Percentiles rank a stretch among this genome's conserved stretches.
These are phyloP conservation scores for Pleurotus ostreatus DNA, from an alignment of 768 basidiomycete genomes.

Conservation along the genomic window DNA sequence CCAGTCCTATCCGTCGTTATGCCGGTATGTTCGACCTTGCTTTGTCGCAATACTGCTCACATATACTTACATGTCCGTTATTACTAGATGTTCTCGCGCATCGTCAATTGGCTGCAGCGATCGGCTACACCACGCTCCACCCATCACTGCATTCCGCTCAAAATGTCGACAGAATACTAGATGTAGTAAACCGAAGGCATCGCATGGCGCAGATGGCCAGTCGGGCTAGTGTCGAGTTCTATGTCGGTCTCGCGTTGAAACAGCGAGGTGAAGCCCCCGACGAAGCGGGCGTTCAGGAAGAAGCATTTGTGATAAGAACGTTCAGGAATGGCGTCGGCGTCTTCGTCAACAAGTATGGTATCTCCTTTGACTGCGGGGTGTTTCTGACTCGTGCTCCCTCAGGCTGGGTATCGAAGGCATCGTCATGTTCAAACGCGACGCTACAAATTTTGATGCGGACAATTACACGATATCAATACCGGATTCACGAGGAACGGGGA, in stretches of 20 bases:
- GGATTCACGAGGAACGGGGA: conserved; percentile 21
- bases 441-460: conserved; percentile 83
- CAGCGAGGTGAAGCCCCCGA: conserved; percentile 45
- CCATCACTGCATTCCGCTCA: conserved; percentile 83
- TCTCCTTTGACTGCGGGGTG: neutral
- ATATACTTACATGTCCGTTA: too few relatives aligned
- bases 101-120: conserved; percentile 88
- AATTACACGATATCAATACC: conserved; percentile 82
- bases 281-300: conserved; percentile 55
- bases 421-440: conserved; percentile 86
- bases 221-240: conserved; percentile 95
- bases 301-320: conserved; percentile 89
- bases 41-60: neutral
- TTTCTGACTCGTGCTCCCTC: conserved; percentile 3
- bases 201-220: conserved; percentile 98
- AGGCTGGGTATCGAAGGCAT: conserved; percentile 94
- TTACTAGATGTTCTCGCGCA: conserved; percentile 86
- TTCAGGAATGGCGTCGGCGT: conserved; percentile 97
- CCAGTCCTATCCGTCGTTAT: conserved; percentile 94
- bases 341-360: conserved; percentile 84
- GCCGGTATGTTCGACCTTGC: conserved; percentile 53
- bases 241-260: conserved; percentile 89
- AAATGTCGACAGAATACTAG: conserved; percentile 83
- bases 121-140: conserved; percentile 79
- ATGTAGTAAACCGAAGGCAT: conserved; percentile 87